A percentile compares a stretch with the other conserved stretches of the same genome.
Conservation (phyloP, 192 early-diverging fungal species). For the Umbelopsis isabellina region DNA sequence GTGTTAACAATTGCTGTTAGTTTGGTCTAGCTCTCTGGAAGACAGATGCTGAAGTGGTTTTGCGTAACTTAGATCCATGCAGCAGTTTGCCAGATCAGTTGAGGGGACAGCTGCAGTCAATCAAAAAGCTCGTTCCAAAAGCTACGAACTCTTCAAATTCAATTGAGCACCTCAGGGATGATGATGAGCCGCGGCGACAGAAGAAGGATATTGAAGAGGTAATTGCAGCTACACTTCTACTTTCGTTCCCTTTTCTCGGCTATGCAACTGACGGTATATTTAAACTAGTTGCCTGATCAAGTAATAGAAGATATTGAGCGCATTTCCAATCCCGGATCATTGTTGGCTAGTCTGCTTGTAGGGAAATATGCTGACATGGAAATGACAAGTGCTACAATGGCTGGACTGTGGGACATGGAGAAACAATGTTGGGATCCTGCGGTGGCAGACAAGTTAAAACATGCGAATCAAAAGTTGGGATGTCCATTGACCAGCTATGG, state of each 20-base stretch:
- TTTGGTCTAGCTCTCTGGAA: conserved; percentile 1
- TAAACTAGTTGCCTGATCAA: neutral
- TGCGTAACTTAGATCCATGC: neutral
- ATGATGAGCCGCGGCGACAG: no score
- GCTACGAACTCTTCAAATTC: no score
- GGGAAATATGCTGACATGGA: conserved; percentile 8
- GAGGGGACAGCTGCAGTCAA: neutral
- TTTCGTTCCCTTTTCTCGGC: no score
- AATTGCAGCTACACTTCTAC: no score
- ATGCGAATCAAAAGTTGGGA: neutral
- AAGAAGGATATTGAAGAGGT: no score
- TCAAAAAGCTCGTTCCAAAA: neutral
- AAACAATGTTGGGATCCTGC: neutral
- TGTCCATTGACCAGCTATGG: no score
- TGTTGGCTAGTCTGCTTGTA: neutral
- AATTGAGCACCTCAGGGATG: no score
- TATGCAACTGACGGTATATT: neutral
- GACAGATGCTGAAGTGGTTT: neutral
- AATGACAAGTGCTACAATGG: neutral
- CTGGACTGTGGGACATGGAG: neutral
- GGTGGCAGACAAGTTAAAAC: neutral
- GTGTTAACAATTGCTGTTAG: neutral
- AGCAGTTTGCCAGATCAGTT: neutral
- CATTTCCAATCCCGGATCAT: neutral
- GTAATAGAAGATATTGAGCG: neutral